Percentiles rank a stretch among this genome's conserved stretches.
Evolutionary conservation across 495 filamentous ascomycete species (phyloP).

Genomic region (Daldinia childiae): DNA sequence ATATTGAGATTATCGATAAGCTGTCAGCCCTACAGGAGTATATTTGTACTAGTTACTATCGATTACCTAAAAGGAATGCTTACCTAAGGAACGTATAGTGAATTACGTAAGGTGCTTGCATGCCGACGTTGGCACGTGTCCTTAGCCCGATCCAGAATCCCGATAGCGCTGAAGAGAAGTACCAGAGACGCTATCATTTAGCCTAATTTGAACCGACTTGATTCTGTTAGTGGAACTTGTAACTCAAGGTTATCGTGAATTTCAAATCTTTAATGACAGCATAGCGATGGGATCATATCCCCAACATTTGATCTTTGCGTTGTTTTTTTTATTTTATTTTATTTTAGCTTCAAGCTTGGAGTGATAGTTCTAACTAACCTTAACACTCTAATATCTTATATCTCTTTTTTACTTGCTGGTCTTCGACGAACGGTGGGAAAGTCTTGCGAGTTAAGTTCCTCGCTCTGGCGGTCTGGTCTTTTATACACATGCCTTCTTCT

Average conservation of each 20-base stretch:
- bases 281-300: background rate
- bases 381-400: background rate
- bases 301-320: background rate
- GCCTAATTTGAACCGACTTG: background rate
- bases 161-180: conserved; percentile 12
- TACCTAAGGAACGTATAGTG: background rate
- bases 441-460: conserved; percentile 12
- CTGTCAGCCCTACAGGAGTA: conserved; percentile 7
- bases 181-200: conserved; percentile 23
- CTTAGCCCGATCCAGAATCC: conserved; percentile 35
- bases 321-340: background rate
- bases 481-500: conserved; percentile 50
- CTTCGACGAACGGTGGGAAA: conserved; percentile 20
- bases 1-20: conserved; percentile 1
- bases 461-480: conserved; percentile 8
- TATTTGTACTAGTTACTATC: background rate
- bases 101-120: conserved; percentile 15
- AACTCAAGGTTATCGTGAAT: background rate
- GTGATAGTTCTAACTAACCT: background rate
- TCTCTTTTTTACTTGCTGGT: conserved; percentile 12
- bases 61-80: background rate
- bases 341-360: background rate
- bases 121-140: conserved; percentile 46
- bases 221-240: conserved; percentile 35
- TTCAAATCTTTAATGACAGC: background rate